A percentile compares a stretch with the other conserved stretches of the same genome.
Conservation (phyloP, 352 stramenopile genomes). For the Phytophthora fragariaefolia region DNA sequence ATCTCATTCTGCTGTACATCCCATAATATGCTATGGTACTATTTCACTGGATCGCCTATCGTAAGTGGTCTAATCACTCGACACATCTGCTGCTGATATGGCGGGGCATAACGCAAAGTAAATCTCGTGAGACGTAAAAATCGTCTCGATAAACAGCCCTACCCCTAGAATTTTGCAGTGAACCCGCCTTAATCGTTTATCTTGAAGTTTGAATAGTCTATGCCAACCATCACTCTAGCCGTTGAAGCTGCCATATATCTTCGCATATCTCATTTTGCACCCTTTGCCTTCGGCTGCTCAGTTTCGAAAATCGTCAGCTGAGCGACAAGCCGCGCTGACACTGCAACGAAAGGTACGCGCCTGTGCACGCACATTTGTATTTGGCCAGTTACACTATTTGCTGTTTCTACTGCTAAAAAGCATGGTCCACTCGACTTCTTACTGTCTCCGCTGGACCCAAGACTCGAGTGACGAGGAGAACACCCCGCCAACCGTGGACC, state of each 20-base stretch:
- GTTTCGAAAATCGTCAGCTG: neutral
- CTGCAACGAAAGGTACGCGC: neutral
- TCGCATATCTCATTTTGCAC: neutral
- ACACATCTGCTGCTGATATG: no score
- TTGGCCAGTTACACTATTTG: neutral
- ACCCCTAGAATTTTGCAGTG: no score
- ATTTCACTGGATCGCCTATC: no score
- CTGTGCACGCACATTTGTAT: neutral
- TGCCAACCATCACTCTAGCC: neutral
- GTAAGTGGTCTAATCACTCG: no score
- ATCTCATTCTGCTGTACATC: no score
- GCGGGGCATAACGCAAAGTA: no score
- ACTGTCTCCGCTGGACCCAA: neutral
- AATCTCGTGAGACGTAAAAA: no score
- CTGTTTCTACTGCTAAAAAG: neutral
- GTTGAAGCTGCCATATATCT: constrained; percentile 1
- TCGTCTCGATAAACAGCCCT: no score
- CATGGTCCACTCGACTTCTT: neutral
- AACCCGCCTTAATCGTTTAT: no score
- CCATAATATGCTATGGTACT: no score
- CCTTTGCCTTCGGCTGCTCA: neutral
- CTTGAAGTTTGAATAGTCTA: no score
- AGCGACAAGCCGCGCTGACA: neutral
- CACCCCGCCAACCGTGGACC: neutral
- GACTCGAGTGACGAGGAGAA: neutral